Evolutionary conservation across 2,329 filamentous ascomycete species (phyloP).

Genomic region (Neofusicoccum sp.): DNA sequence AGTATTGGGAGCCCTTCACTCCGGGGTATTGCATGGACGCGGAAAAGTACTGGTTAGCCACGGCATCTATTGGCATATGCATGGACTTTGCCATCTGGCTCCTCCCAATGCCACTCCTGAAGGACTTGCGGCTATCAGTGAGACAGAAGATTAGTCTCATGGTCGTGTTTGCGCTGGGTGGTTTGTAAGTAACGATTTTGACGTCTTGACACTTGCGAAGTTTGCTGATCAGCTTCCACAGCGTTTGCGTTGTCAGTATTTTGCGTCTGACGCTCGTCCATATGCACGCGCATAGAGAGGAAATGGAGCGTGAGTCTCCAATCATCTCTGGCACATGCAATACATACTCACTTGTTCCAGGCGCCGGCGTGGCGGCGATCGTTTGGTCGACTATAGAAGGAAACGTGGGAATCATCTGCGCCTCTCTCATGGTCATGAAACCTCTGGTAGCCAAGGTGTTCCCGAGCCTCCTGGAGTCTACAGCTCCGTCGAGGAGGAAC

Average conservation of each 20-base stretch:
- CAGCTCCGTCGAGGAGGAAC: neutral
- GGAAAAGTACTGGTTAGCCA: constrained; percentile 30
- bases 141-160: constrained; percentile 37
- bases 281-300: constrained; percentile 29
- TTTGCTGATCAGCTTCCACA: constrained; percentile 13
- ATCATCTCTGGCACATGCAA: too few species aligned
- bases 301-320: neutral
- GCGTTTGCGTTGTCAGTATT: constrained; percentile 34
- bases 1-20: constrained; percentile 33
- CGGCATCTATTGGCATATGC: constrained; percentile 32
- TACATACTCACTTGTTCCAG: neutral
- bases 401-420: constrained; percentile 79
- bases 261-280: constrained; percentile 32
- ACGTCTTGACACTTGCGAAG: neutral
- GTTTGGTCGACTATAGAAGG: constrained; percentile 63
- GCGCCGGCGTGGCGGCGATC: constrained; percentile 1
- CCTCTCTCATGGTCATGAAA: constrained; percentile 80
- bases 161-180: constrained; percentile 38
- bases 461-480: constrained; percentile 47
- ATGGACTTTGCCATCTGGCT: constrained; percentile 34
- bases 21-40: constrained; percentile 32
- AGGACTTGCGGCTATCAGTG: constrained; percentile 31
- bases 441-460: constrained; percentile 58
- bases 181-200: constrained; percentile 30
- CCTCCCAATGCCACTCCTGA: constrained; percentile 32